A percentile compares a stretch with the other conserved stretches of the same genome.
phyloP scores from a whole-genome alignment of 805 yeast genomes.

The Cyberlindnera subsufficiens region DNA sequence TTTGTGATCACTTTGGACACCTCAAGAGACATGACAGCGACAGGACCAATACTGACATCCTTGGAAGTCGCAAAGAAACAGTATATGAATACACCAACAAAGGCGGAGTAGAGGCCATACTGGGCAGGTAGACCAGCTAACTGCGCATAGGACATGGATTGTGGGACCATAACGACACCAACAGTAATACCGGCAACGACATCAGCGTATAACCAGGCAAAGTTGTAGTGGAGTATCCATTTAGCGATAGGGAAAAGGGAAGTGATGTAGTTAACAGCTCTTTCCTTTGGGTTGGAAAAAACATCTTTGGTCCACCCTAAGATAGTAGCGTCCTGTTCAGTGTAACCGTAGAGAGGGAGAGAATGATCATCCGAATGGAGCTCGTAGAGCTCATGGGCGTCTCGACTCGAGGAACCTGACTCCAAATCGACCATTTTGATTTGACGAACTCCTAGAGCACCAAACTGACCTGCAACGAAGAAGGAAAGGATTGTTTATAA shows the following conservation, averaged over 20 bases:
- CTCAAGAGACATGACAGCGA: slow-evolving; percentile 90
- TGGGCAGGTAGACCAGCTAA: slow-evolving; percentile 77
- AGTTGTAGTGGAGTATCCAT: slow-evolving; percentile 86
- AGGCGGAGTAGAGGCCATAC: slow-evolving; percentile 87
- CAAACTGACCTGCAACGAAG: too few relatives aligned
- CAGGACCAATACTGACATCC: slow-evolving; percentile 95
- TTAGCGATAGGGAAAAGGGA: slow-evolving; percentile 72
- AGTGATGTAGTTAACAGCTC: slow-evolving; percentile 40
- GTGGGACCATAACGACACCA: slow-evolving; percentile 90
- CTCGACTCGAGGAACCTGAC: background rate
- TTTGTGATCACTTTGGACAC: slow-evolving; percentile 70
- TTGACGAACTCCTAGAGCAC: too few relatives aligned
- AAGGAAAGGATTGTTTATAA: too few relatives aligned
- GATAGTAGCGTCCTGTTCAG: slow-evolving; percentile 5
- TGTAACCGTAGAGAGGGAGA: slow-evolving; percentile 6
- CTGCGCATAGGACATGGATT: slow-evolving; percentile 91
- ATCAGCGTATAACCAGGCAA: slow-evolving; percentile 75
- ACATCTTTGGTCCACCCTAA: slow-evolving; percentile 9
- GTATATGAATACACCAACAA: slow-evolving; percentile 84
- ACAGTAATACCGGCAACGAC: slow-evolving; percentile 90
- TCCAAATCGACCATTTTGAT: background rate
- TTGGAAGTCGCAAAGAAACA: slow-evolving; percentile 92
- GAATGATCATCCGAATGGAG: slow-evolving; percentile 5
- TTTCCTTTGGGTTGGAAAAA: slow-evolving; percentile 12
- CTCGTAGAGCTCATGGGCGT: slow-evolving; percentile 11